Conservation (phyloP, 2,329 filamentous ascomycete species). For the Colletotrichum plurivorum region DNA sequence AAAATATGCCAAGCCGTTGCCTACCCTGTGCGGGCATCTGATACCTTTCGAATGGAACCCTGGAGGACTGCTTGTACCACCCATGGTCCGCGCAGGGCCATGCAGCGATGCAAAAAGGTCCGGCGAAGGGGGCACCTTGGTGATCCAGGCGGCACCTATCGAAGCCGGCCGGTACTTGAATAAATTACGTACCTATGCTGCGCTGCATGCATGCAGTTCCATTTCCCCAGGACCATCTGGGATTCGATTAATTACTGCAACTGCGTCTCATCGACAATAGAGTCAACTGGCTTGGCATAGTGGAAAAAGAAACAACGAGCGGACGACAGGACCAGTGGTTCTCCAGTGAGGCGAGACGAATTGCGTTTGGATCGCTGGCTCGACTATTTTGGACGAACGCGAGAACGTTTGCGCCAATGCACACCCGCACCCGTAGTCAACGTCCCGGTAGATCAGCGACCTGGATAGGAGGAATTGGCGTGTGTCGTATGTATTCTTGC, state of each 20-base stretch:
- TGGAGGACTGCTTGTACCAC: constrained; percentile 13
- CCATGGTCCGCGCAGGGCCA: constrained; percentile 13
- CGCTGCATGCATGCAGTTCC: constrained; percentile 35
- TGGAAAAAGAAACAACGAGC: constrained; percentile 16
- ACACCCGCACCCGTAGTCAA: background rate
- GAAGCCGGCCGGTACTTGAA: constrained; percentile 37
- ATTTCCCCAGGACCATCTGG: constrained; percentile 25
- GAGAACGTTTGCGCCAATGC: constrained; percentile 4
- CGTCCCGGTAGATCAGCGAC: constrained; percentile 14
- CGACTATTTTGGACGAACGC: constrained; percentile 21
- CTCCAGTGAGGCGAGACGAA: constrained; percentile 30
- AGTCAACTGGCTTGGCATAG: background rate
- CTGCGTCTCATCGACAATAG: constrained; percentile 3
- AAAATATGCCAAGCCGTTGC: background rate
- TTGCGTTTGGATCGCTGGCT: constrained; percentile 16
- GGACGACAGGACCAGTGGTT: constrained; percentile 13
- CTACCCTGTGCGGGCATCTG: constrained; percentile 4
- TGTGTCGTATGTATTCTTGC: background rate
- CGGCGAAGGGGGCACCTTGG: constrained; percentile 21
- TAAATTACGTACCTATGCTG: constrained; percentile 30
- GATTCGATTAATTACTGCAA: constrained; percentile 12
- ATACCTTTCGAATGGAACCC: constrained; percentile 21
- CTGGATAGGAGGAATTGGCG: background rate
- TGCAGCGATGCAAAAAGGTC: constrained; percentile 13
- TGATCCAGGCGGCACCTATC: constrained; percentile 23